A percentile compares a stretch with the other conserved stretches of the same genome.
phyloP scores from a whole-genome alignment of 805 yeast genomes.

The Metschnikowia chrysomelidarum region DNA sequence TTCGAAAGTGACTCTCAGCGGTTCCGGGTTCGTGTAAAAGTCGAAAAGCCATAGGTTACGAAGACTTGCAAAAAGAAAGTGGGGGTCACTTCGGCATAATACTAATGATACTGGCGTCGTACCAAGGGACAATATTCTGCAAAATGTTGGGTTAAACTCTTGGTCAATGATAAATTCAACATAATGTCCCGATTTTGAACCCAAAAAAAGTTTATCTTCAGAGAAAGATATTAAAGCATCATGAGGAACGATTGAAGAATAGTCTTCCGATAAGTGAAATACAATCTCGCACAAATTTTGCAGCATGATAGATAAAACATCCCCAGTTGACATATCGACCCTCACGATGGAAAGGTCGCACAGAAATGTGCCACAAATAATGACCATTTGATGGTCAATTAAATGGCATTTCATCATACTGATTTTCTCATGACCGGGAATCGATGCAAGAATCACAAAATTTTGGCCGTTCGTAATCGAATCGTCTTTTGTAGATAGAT shows the following conservation, averaged over 20 bases:
- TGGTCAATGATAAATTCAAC: constrained; percentile 17
- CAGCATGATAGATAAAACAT: neutral
- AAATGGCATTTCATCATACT: constrained; percentile 6
- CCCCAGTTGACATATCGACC: neutral
- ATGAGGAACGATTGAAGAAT: constrained; percentile 8
- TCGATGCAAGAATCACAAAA: constrained; percentile 4
- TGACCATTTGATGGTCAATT: neutral
- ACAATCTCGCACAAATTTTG: neutral
- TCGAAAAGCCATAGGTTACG: constrained; percentile 35
- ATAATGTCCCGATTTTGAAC: constrained; percentile 34
- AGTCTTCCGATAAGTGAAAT: neutral
- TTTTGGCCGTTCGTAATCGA: neutral
- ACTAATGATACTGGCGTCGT: constrained; percentile 26
- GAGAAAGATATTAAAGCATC: constrained; percentile 4
- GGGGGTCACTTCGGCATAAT: constrained; percentile 16
- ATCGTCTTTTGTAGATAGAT: neutral
- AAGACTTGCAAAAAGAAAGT: constrained; percentile 25
- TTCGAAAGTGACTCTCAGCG: constrained; percentile 33
- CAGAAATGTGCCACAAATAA: constrained; percentile 7
- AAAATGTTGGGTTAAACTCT: constrained; percentile 8
- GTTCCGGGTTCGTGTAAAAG: constrained; percentile 25
- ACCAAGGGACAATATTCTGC: constrained; percentile 25
- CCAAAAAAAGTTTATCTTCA: constrained; percentile 21
- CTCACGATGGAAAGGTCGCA: constrained; percentile 2
- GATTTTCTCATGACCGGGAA: neutral